phyloP scores from a whole-genome alignment of 2,329 filamentous ascomycete species.

The Talaromyces rugulosus region DNA sequence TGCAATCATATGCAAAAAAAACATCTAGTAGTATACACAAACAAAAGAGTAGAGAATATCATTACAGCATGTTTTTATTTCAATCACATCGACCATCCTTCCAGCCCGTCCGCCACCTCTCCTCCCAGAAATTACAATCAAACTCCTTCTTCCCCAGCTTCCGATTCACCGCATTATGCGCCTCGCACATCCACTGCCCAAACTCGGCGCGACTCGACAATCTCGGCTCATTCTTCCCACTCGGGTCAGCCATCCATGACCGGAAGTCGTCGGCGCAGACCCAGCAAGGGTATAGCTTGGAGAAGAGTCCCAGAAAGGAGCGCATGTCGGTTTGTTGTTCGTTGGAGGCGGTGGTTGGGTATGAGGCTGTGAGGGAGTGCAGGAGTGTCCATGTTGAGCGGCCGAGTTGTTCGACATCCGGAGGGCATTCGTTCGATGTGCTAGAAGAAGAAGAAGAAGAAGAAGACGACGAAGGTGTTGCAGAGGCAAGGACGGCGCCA shows the following conservation, averaged over 20 bases:
- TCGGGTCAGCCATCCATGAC: slow-evolving; percentile 64
- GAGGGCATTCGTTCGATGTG: slow-evolving; percentile 65
- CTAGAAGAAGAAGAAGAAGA: neutral
- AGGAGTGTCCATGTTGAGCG: slow-evolving; percentile 90
- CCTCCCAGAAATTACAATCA: slow-evolving; percentile 86
- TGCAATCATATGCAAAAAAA: neutral
- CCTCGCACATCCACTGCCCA: slow-evolving; percentile 48
- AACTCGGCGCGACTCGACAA: slow-evolving; percentile 49
- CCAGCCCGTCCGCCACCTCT: slow-evolving; percentile 90
- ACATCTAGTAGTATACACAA: neutral
- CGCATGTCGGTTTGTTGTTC: slow-evolving; percentile 71
- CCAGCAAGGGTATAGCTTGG: slow-evolving; percentile 91
- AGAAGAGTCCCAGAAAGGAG: slow-evolving; percentile 75
- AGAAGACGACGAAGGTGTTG: neutral
- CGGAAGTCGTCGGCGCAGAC: slow-evolving; percentile 90
- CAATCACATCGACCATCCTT: slow-evolving; percentile 61
- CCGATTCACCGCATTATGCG: slow-evolving; percentile 49
- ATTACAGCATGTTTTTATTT: neutral
- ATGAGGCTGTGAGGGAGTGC: slow-evolving; percentile 83
- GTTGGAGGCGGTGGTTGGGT: slow-evolving; percentile 66
- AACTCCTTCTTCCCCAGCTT: slow-evolving; percentile 90
- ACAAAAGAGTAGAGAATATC: neutral
- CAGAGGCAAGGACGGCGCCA: slow-evolving; percentile 18
- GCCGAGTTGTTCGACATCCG: slow-evolving; percentile 83
- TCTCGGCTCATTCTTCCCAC: slow-evolving; percentile 57